Evolutionary conservation across 352 stramenopile species (phyloP), one percentile per base, ranked within the genome.

Genomic region (Phytopythium montanum): DNA sequence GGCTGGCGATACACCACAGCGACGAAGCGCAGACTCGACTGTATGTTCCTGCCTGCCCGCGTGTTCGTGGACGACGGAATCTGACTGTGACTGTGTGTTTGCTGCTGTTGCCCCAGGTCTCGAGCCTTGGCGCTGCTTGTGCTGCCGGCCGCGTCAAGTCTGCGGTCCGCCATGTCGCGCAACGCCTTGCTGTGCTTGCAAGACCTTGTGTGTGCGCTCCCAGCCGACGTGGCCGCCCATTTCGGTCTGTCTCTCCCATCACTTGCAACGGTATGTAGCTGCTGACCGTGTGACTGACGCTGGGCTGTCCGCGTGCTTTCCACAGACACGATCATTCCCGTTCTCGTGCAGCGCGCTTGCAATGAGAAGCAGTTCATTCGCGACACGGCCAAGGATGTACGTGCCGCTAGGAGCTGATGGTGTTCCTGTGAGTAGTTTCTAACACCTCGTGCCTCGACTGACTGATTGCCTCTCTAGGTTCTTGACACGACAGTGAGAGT

Each of bases 291-390:
- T 44, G 19, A 12, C 14, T 54, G 51, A 57, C 25, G 45, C 29
- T 38, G n/a, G 16, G 60, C 33, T 62, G n/a, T 28, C 45, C 18
- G 16, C 41, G 19, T 38, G 14, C 19, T 39, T 23, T 10, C n/a
- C 26, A 29, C 38, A 75, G 72, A 76, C n/a, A 56, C 61, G 0
- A 56, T 88, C 39, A 56, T 92, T 6, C 79, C 77, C 23, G 56
- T 88, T 19, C 59, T 92, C 3, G 36, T 92, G 39, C 70, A 72
- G 14, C 77, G 77, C 8, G 70, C 74, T 2, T 73, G 67, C 9
- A 87, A 68, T n/a, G 79, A 92, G 61, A 92, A 92, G 62, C 77
- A 88, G 51, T 92, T 92, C 56, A 74, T 92, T 25, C 73, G 68
- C 1, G 79, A 92, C n/a, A 58, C 88, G 25, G 79, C 81, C 10